Base-by-base conservation (phyloP, 1,284 basidiomycete genomes). In the Ustilago loliicola region DNA sequence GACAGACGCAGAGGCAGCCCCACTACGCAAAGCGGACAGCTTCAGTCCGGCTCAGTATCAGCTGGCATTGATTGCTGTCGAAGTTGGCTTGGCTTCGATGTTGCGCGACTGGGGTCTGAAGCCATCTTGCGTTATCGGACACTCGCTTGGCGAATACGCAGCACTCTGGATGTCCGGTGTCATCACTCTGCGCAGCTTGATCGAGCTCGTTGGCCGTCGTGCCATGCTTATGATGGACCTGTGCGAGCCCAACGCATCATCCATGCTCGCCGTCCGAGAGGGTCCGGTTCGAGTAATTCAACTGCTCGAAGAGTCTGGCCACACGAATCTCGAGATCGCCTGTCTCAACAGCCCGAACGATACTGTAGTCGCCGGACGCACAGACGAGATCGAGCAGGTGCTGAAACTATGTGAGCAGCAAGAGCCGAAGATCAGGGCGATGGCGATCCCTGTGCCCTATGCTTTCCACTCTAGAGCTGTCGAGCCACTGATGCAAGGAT, bases 61-160 rank as follows among this genome's bases (percentile, higher is more conserved):
- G 66, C 54, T 76, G n/a, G 77, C 66, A 3, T 48, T 81, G 47
- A 61, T 79, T 15, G 63, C 77, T 1, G 25, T 66, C 55, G 77
- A 81, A 34, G 64, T 72, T 4, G 57, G 62, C 0, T 52, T 81
- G 17, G 60, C 68, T 10, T 56, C 57, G 27, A 60, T 79, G 62
- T 52, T 76, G 48, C 36, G 36, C 19, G 56, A 55, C 36, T 81
- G 79, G 79, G 77, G 77, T 5, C 27, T 79, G 21, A 36, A 61
- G 40, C 67, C 73, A 1, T 38, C 55, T 2, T 71, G 65, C 52
- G 60, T 75, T 10, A 63, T 64, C 15, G 79, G 79, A 7, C 79
- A 81, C 52, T 74, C 70, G 25, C 79, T 81, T 15, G 79, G 79
- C 5, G 77, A 81, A 54, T 81, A 81, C 58, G 56, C 73, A 6